phyloP scores from a whole-genome alignment of 2,329 filamentous ascomycete genomes.

The Alternaria alternata region DNA sequence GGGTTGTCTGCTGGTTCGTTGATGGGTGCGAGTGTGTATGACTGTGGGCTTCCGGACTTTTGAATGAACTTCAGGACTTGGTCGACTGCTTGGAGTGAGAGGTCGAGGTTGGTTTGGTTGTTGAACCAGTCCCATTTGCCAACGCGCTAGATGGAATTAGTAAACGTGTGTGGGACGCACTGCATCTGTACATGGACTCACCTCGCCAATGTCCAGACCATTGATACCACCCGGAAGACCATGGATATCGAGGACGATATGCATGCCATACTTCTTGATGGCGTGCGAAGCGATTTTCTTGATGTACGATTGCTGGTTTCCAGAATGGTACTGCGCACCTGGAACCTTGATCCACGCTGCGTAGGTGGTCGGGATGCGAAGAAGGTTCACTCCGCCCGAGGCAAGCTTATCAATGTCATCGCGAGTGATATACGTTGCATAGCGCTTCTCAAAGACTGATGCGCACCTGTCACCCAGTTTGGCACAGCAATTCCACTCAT shows the following conservation, averaged over 20 bases:
- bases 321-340: slow-evolving; percentile 43
- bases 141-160: neutral
- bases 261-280: slow-evolving; percentile 48
- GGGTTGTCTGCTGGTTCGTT: slow-evolving; percentile 50
- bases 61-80: slow-evolving; percentile 44
- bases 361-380: slow-evolving; percentile 50
- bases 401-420: slow-evolving; percentile 46
- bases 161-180: neutral
- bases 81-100: slow-evolving; percentile 44
- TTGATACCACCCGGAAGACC: slow-evolving; percentile 47
- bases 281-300: slow-evolving; percentile 46
- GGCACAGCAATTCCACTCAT: slow-evolving; percentile 49
- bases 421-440: slow-evolving; percentile 40
- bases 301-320: slow-evolving; percentile 43
- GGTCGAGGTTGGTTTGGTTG: slow-evolving; percentile 46
- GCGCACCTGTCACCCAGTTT: slow-evolving; percentile 40
- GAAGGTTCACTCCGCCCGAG: slow-evolving; percentile 40
- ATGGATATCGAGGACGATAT: slow-evolving; percentile 49
- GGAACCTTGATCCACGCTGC: slow-evolving; percentile 51
- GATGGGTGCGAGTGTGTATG: slow-evolving; percentile 49
- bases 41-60: slow-evolving; percentile 36
- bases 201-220: slow-evolving; percentile 22
- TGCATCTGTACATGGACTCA: neutral
- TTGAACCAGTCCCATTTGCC: slow-evolving; percentile 48
- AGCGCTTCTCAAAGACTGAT: slow-evolving; percentile 40